Evolutionary conservation across 345 rosid genomes (phyloP).

Genomic region (Eucalyptus caleyi): DNA sequence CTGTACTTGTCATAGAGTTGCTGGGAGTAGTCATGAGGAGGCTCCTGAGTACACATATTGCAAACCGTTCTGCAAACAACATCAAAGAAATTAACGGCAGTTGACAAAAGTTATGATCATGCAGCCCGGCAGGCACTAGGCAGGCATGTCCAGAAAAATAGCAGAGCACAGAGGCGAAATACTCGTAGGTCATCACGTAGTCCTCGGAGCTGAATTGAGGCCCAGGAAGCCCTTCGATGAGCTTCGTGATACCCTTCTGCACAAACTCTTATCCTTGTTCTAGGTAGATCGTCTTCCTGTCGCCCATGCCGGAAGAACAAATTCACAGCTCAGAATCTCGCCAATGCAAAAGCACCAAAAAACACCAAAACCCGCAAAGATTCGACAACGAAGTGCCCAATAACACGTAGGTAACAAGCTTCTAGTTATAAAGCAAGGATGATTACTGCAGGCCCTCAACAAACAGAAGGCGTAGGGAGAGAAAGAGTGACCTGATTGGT

Average conservation of each 20-base stretch:
- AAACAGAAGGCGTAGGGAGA: not conserved
- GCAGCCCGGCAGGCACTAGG: not conserved
- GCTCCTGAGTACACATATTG: constrained; percentile 64
- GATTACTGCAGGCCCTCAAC: not conserved
- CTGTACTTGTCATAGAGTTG: constrained; percentile 56
- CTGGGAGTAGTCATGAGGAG: constrained; percentile 51
- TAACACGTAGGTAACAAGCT: not conserved
- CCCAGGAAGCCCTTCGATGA: not conserved
- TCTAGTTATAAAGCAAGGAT: not conserved
- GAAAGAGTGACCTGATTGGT: not conserved
- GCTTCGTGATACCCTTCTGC: not conserved
- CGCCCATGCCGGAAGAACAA: not conserved
- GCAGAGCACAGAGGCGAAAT: not conserved
- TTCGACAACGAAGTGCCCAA: not conserved
- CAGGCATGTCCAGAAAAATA: not conserved
- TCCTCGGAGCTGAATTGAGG: constrained; percentile 43
- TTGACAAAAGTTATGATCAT: not conserved
- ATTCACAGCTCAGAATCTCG: not conserved
- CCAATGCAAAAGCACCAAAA: not conserved
- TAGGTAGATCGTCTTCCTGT: not conserved
- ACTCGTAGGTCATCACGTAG: constrained; percentile 60
- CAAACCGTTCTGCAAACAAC: constrained; percentile 34
- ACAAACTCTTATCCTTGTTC: not conserved
- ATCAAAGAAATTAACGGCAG: not conserved
- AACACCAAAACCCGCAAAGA: not conserved